Percentiles rank a stretch among this genome's conserved stretches.
Conservation (phyloP, 306 rosid genomes). For the Glycine soja region DNA sequence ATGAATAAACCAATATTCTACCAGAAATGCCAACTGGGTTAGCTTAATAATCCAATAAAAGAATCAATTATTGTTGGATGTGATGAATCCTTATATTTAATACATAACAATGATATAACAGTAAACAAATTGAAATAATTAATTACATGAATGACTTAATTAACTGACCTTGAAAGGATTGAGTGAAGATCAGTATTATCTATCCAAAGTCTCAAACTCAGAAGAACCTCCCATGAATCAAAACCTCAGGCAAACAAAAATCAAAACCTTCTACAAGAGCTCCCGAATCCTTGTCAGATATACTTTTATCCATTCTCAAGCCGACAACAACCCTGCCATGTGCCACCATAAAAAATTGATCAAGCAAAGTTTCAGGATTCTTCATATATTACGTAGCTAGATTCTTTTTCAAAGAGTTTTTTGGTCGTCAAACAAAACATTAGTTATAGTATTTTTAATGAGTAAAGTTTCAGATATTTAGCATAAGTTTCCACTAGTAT, state of each 20-base stretch:
- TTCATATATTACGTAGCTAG: slow-evolving; percentile 3
- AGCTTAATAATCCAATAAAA: slow-evolving; percentile 19
- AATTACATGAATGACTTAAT: slow-evolving; percentile 8
- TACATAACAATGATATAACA: slow-evolving; percentile 2
- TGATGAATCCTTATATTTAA: neutral
- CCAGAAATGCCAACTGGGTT: slow-evolving; percentile 11
- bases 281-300: slow-evolving; percentile 13
- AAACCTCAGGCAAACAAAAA: slow-evolving; percentile 20
- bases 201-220: slow-evolving; percentile 22
- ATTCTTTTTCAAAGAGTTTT: slow-evolving; percentile 8
- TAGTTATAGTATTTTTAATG: too few species aligned
- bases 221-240: neutral
- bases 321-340: slow-evolving; percentile 35
- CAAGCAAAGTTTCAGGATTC: slow-evolving; percentile 21
- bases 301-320: slow-evolving; percentile 27
- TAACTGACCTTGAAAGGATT: slow-evolving; percentile 46
- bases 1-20: neutral
- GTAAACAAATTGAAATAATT: neutral
- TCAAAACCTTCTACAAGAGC: slow-evolving; percentile 28
- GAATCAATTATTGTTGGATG: neutral
- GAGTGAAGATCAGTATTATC: slow-evolving; percentile 14
- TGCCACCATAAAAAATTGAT: neutral
- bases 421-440: neutral
- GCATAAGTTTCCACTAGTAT: neutral
- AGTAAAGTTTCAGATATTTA: too few species aligned